Evolutionary conservation across 805 yeast species (phyloP).

Genomic region (Myxozyma lipomycoides): DNA sequence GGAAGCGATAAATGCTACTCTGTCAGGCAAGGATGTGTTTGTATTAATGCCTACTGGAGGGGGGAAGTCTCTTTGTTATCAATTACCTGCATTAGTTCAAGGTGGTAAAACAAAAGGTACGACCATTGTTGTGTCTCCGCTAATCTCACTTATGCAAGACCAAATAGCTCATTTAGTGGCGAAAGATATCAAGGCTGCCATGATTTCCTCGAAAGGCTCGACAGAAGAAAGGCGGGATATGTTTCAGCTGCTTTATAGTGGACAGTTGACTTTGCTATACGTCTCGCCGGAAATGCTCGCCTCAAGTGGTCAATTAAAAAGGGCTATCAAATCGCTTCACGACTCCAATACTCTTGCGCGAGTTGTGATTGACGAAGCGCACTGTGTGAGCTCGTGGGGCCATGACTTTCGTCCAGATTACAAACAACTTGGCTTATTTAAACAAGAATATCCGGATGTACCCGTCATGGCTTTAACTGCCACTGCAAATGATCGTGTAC

Average conservation of each 20-base stretch:
- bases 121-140: constrained; percentile 88
- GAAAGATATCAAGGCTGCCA: constrained; percentile 72
- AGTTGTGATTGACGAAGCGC: constrained; percentile 94
- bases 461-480: constrained; percentile 97
- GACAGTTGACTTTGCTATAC: constrained; percentile 71
- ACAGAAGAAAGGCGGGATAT: constrained; percentile 60
- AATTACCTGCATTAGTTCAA: constrained; percentile 80
- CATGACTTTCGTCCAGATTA: constrained; percentile 98
- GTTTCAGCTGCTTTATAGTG: constrained; percentile 58
- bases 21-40: constrained; percentile 78
- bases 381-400: constrained; percentile 98
- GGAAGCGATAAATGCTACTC: constrained; percentile 78
- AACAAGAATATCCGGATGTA: constrained; percentile 64
- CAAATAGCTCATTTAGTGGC: constrained; percentile 78
- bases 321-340: constrained; percentile 56
- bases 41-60: constrained; percentile 99
- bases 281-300: constrained; percentile 93
- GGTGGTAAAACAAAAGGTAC: constrained; percentile 76
- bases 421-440: constrained; percentile 71
- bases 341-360: constrained; percentile 62
- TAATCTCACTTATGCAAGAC: constrained; percentile 95
- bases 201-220: constrained; percentile 76
- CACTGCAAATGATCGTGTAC: constrained; percentile 88
- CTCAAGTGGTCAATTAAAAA: constrained; percentile 63
- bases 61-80: constrained; percentile 94